Base-by-base conservation (phyloP, 495 filamentous ascomycete genomes). In the Penicillium cinerascens region DNA sequence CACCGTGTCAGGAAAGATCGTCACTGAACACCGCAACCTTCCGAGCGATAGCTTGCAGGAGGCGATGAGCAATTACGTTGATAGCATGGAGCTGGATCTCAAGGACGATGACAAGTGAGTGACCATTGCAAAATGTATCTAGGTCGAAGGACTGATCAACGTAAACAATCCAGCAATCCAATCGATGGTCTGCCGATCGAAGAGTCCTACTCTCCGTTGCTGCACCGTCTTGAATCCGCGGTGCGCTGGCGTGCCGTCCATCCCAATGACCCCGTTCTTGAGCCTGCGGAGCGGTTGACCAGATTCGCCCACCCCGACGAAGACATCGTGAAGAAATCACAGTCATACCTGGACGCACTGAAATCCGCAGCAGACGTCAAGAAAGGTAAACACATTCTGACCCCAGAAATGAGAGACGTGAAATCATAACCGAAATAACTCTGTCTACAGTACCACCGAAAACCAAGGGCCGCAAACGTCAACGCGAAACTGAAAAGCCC, bases 41-140 rank as follows among this genome's bases (percentile, higher is more conserved):
- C 95, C 95, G 1, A 84, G 69, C n/a, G 77, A 85, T 11, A 79
- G 86, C 6, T 72, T 97, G 49, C 76, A 81, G 36, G 66, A 84
- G 29, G 85, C 89, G 1, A 96, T 97, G 92, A 85, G 83, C 60
- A 83, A 88, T 51, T 97, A 91, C 61, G 91, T 99, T 2, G 89
- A 97, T 60, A 83, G 79, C 36, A 97, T 99, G 95, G 92, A 99
- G 61, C 72, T 99, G 0, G 80, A 79, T 45, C 77, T 70, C 17
- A 73, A 69, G 33, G 81, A 88, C 60, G 88, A 92, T 21, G 83
- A 92, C 54, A 89, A 86, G 86, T 88, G 69, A 64, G 76, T 49
- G n/a, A 0, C 21, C 6, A 21, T 40, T 29, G 6, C 23, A 3
- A 33, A 13, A 36, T 29, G 0, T 7, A 8, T 8, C n/a, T 4